These are phyloP conservation scores for Lumnitzera racemosa DNA, from an alignment of 345 rosid species.

Conservation along the genomic window DNA sequence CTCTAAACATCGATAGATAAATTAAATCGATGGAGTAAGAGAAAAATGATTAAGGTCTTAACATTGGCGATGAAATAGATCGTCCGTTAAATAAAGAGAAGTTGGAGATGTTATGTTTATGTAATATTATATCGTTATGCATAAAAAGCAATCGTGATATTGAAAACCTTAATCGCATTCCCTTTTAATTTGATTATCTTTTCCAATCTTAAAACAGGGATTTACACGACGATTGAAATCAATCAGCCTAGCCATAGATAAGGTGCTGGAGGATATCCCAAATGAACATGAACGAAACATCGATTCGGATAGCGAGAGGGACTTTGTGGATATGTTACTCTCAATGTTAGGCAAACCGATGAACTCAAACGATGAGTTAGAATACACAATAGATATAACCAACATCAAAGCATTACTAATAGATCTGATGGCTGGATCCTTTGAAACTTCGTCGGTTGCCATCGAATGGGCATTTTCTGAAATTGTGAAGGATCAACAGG, in stretches of 20 bases:
- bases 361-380: not conserved
- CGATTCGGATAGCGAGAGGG: not conserved
- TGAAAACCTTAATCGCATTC: too few species aligned
- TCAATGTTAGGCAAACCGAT: not conserved
- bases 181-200: too few species aligned
- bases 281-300: not conserved
- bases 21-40: too few species aligned
- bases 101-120: too few species aligned
- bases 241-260: not conserved
- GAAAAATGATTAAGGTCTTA: too few species aligned
- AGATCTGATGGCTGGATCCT: conserved; percentile 17
- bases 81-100: too few species aligned
- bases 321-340: not conserved
- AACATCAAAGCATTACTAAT: conserved; percentile 21
- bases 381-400: not conserved
- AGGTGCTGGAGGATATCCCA: not conserved
- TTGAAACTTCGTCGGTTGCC: conserved; percentile 9
- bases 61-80: too few species aligned
- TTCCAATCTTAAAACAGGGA: not conserved
- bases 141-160: too few species aligned
- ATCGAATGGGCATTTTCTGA: conserved; percentile 28
- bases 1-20: too few species aligned
- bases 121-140: too few species aligned
- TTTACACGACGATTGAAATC: not conserved
- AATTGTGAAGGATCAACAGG: conserved; percentile 13